These are phyloP conservation scores for Fusarium mundagurra DNA, from an alignment of 2,329 filamentous ascomycete species.

Conservation along the genomic window DNA sequence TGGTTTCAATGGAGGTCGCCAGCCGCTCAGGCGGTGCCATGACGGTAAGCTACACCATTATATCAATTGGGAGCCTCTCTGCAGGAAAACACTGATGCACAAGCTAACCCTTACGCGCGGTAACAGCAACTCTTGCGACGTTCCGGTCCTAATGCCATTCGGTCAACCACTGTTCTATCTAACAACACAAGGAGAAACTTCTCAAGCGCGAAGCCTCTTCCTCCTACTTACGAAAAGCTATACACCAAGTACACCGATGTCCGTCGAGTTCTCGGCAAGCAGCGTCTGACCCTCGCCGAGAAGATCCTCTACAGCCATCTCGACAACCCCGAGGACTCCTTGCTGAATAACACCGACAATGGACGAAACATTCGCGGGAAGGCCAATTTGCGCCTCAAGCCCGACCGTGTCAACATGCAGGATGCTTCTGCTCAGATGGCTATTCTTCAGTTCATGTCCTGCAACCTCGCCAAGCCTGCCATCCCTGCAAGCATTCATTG, in stretches of 20 bases:
- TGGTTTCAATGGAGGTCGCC: conserved; percentile 63
- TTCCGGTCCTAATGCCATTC: conserved; percentile 46
- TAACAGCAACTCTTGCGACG: conserved; percentile 53
- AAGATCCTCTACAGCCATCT: conserved; percentile 99
- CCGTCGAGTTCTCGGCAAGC: conserved; percentile 72
- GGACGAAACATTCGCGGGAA: conserved; percentile 84
- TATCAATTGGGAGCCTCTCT: conserved; percentile 7
- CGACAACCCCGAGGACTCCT: conserved; percentile 86
- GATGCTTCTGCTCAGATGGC: conserved; percentile 99
- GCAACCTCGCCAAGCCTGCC: conserved; percentile 85
- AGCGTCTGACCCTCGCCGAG: conserved; percentile 86
- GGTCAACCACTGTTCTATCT: conserved; percentile 38
- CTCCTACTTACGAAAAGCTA: conserved; percentile 84
- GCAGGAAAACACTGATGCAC: background rate
- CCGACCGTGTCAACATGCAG: conserved; percentile 98
- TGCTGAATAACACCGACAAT: conserved; percentile 84
- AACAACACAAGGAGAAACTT: conserved; percentile 51
- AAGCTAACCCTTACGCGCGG: conserved; percentile 17
- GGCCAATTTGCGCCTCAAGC: conserved; percentile 95
- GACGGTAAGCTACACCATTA: conserved; percentile 50
- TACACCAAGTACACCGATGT: conserved; percentile 81
- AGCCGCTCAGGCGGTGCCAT: conserved; percentile 59
- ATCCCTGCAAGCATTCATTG: conserved; percentile 98
- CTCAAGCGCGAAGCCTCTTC: conserved; percentile 55
- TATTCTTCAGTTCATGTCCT: conserved; percentile 97